Evolutionary conservation across 495 filamentous ascomycete genomes (phyloP).

Genomic region (Peziza echinospora): DNA sequence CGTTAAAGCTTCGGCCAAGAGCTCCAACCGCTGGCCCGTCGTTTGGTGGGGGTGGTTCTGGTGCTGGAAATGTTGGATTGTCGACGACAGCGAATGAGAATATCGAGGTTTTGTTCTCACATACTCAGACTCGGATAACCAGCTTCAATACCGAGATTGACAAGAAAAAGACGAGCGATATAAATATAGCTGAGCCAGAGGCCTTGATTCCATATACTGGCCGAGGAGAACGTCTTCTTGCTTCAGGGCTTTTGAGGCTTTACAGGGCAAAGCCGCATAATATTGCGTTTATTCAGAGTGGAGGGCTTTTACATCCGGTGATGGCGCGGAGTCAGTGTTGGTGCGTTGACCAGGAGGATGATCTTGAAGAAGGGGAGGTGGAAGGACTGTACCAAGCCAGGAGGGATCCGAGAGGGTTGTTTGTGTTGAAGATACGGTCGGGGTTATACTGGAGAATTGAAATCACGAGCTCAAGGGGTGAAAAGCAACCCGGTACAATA

Average conservation of each 20-base stretch:
- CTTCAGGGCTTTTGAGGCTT: conserved; percentile 15
- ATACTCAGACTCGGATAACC: conserved; percentile 13
- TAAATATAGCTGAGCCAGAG: conserved; percentile 6
- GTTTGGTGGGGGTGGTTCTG: conserved; percentile 1
- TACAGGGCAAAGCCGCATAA: conserved; percentile 18
- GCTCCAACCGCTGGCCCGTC: no score
- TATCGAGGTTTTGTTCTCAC: conserved; percentile 17
- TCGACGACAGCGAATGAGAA: conserved; percentile 8
- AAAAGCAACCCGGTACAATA: conserved; percentile 6
- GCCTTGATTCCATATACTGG: neutral
- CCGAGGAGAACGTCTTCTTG: neutral
- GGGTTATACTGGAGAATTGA: conserved; percentile 20
- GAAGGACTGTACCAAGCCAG: neutral
- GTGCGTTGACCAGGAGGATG: conserved; percentile 19
- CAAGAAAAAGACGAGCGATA: conserved; percentile 18
- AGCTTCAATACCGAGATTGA: no score
- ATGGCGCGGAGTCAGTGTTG: conserved; percentile 17
- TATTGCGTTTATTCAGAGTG: conserved; percentile 17
- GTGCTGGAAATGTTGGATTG: conserved; percentile 1
- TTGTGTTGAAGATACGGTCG: conserved; percentile 16
- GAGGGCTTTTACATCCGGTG: conserved; percentile 13
- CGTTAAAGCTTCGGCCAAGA: no score
- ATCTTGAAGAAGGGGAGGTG: neutral
- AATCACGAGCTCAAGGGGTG: conserved; percentile 8
- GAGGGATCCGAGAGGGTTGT: conserved; percentile 5